Evolutionary conservation across 2,329 filamentous ascomycete species (phyloP).

Genomic region (Colletotrichum neosansevieriae): DNA sequence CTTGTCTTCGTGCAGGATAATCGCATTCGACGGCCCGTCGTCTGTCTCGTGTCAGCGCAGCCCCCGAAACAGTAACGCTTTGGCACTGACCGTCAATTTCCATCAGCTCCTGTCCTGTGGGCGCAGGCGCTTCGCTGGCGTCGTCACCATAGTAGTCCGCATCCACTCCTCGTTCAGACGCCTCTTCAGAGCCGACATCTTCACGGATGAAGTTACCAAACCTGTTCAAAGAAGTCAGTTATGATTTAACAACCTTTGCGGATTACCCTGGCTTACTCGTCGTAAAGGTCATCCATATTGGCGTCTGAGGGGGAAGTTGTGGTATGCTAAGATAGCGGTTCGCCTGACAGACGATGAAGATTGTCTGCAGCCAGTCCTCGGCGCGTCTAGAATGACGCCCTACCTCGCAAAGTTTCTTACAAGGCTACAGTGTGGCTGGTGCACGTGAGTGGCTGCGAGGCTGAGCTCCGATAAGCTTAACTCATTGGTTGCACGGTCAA

Average conservation of each 20-base stretch:
- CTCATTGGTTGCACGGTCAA: constrained; percentile 7
- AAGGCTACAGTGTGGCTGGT: constrained; percentile 34
- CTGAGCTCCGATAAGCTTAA: constrained; percentile 18
- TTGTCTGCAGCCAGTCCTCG: constrained; percentile 19
- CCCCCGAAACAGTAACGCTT: not conserved
- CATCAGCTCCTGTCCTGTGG: constrained; percentile 87
- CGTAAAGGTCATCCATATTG: constrained; percentile 94
- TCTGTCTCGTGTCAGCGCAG: constrained; percentile 32
- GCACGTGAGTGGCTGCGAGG: constrained; percentile 35
- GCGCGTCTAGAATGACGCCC: constrained; percentile 35
- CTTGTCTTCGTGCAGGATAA: constrained; percentile 99
- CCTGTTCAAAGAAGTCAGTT: constrained; percentile 59
- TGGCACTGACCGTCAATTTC: constrained; percentile 79
- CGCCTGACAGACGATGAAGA: constrained; percentile 17
- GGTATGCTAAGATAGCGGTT: constrained; percentile 3
- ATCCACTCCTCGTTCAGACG: constrained; percentile 81
- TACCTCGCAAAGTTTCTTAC: constrained; percentile 41
- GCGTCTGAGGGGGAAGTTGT: constrained; percentile 36
- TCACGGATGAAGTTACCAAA: constrained; percentile 99
- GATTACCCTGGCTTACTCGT: constrained; percentile 75
- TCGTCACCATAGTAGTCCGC: constrained; percentile 85
- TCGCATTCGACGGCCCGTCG: constrained; percentile 91
- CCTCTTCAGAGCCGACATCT: constrained; percentile 85
- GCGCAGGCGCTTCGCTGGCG: constrained; percentile 71
- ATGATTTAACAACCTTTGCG: not conserved